Percentiles rank a stretch among this genome's conserved stretches.
Evolutionary conservation across 192 early-diverging fungal species (phyloP).

Genomic region (Dissophora globulifera): DNA sequence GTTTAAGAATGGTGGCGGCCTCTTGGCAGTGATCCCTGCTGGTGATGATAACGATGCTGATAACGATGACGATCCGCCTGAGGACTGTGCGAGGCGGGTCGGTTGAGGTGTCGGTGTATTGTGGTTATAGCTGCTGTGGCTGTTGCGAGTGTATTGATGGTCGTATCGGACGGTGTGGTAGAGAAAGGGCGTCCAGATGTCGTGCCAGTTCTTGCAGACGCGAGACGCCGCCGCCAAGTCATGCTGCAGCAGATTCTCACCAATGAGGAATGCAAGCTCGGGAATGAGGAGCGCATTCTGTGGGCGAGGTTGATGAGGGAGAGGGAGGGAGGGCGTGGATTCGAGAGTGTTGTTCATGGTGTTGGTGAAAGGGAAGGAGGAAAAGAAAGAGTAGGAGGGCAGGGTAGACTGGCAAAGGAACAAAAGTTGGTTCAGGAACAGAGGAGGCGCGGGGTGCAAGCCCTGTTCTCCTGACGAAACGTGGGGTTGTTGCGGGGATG

Average conservation of each 20-base stretch:
- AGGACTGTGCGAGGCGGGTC: too few species aligned
- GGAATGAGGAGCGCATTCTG: conserved; percentile 42
- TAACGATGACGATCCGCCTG: too few species aligned
- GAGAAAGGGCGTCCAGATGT: conserved; percentile 40
- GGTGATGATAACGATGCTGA: too few species aligned
- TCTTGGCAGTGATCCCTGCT: too few species aligned
- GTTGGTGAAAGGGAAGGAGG: not conserved
- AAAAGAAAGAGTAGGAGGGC: not conserved
- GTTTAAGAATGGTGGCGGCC: conserved; percentile 41
- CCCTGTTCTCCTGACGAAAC: conserved; percentile 4
- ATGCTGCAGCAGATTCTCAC: conserved; percentile 17
- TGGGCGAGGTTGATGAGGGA: conserved; percentile 11
- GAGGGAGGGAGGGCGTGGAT: not conserved
- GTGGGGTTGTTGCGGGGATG: not conserved
- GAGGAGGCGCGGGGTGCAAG: not conserved
- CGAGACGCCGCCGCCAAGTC: conserved; percentile 37
- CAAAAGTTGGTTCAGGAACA: not conserved
- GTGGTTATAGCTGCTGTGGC: too few species aligned
- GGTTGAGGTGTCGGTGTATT: too few species aligned
- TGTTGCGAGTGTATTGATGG: not conserved
- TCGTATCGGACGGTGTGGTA: conserved; percentile 34
- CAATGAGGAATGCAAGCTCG: conserved; percentile 39
- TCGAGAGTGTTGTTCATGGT: too few species aligned
- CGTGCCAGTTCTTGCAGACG: conserved; percentile 35
- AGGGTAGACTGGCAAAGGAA: not conserved